A percentile compares a stretch with the other conserved stretches of the same genome.
Conservation (phyloP, 2,329 filamentous ascomycete species). For the Cladosporium sp. region DNA sequence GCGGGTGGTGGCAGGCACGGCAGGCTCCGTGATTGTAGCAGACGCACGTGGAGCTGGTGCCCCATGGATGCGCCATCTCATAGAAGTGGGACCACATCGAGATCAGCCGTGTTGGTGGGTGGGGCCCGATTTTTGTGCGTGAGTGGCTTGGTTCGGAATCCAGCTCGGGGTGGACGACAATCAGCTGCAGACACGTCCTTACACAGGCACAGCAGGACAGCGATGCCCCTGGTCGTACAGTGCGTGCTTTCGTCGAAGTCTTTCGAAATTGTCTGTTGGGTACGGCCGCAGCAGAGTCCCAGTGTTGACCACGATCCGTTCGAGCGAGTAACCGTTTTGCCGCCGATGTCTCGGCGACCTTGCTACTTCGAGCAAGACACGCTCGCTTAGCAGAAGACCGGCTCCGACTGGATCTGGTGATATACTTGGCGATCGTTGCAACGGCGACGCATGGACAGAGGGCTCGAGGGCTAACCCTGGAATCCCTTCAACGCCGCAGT, state of each 20-base stretch:
- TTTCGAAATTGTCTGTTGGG: background rate
- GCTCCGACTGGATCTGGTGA: background rate
- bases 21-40: background rate
- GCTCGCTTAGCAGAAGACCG: background rate
- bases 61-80: constrained; percentile 6
- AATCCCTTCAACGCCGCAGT: background rate
- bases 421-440: background rate
- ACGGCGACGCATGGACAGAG: background rate
- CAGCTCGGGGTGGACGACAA: background rate
- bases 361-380: constrained; percentile 2
- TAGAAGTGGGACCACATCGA: background rate
- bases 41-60: constrained; percentile 9
- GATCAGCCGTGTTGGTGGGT: background rate
- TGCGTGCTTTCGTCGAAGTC: background rate
- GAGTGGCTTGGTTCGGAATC: background rate
- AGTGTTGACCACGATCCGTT: background rate
- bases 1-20: constrained; percentile 7
- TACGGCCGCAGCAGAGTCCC: background rate
- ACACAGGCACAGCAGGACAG: background rate
- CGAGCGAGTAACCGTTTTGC: background rate
- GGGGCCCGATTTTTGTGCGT: no score
- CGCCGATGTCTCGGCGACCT: constrained; percentile 1
- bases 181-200: background rate
- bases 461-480: background rate
- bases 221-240: background rate